These are phyloP conservation scores for Eucalyptus lansdowneana DNA, from an alignment of 345 rosid genomes.

Conservation along the genomic window DNA sequence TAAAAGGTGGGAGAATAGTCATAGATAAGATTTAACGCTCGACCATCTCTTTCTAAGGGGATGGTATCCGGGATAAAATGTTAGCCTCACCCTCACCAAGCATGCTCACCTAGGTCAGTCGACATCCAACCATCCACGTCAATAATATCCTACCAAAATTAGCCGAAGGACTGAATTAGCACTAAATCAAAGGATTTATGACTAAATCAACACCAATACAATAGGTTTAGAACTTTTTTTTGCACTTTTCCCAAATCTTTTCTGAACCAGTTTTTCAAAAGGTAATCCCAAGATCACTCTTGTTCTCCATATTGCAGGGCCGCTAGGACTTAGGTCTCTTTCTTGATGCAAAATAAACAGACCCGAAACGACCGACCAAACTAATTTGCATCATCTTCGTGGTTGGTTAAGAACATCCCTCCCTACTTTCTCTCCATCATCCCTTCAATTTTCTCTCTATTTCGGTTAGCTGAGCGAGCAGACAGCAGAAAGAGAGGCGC, in stretches of 20 bases:
- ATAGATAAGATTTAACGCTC: too few species aligned
- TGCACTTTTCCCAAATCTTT: neutral
- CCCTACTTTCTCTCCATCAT: neutral
- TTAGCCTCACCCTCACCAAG: too few species aligned
- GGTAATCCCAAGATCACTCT: neutral
- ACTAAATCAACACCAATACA: too few species aligned
- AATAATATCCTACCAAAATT: too few species aligned
- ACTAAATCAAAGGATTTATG: too few species aligned
- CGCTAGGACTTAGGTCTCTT: neutral
- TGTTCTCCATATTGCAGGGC: neutral
- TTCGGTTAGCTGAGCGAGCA: neutral
- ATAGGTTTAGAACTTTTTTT: too few species aligned
- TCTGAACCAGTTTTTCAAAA: neutral
- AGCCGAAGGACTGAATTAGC: too few species aligned
- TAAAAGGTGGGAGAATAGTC: neutral
- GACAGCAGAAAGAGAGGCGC: neutral
- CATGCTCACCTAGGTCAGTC: too few species aligned
- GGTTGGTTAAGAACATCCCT: neutral
- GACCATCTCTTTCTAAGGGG: too few species aligned
- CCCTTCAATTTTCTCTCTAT: neutral
- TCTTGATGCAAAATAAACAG: neutral
- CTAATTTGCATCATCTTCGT: neutral
- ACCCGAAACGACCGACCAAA: neutral
- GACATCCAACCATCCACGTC: too few species aligned
- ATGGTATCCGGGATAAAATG: too few species aligned